Base-by-base conservation (phyloP, 495 filamentous ascomycete species). In the Pseudomonodictys pantanalensis region DNA sequence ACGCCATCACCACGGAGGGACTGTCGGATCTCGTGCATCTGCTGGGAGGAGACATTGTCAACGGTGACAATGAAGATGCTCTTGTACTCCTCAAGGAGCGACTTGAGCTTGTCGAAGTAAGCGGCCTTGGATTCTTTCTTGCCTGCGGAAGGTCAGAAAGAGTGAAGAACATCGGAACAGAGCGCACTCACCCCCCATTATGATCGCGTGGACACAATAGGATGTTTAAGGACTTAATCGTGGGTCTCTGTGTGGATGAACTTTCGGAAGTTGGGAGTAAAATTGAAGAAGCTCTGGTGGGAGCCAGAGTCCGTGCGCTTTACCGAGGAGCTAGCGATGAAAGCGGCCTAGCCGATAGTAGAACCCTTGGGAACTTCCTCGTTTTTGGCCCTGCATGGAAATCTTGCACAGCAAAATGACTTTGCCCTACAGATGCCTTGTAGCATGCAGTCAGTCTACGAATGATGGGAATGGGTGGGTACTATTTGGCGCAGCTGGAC, bases 61-160 rank as follows among this genome's bases (percentile, higher is more conserved):
- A 76, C 70, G 69, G 83, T 83, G 75, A 96, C 92, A 74, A 99
- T 91, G 89, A 99, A 99, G 81, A 97, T 87, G 67, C 86, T 89
- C 74, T 83, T 82, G 86, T 96, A 96, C 71, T 88, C 84, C 49
- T 64, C 56, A 17, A 68, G 56, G 45, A 96, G 83, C 72, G 75
- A 78, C 86, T 96, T 96, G 71, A 98, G 88, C 87, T 96, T 97
- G 76, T 97, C 92, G 83, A 98, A 98, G 85, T 98, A 98, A 79
- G 83, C 89, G 75, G 90, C 84, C 85, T 97, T 98, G 84, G 85
- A 91, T 69, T 77, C 84, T 58, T 87, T 83, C 79, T 87, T 96
- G 91, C 92, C n/a, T n/a, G n/a, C n/a, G n/a, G n/a, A n/a, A n/a
- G n/a, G n/a, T n/a, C n/a, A n/a, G n/a, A n/a, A n/a, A n/a, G n/a